Conservation (phyloP, 495 filamentous ascomycete genomes). For the Astrothelium subdiscretum region DNA sequence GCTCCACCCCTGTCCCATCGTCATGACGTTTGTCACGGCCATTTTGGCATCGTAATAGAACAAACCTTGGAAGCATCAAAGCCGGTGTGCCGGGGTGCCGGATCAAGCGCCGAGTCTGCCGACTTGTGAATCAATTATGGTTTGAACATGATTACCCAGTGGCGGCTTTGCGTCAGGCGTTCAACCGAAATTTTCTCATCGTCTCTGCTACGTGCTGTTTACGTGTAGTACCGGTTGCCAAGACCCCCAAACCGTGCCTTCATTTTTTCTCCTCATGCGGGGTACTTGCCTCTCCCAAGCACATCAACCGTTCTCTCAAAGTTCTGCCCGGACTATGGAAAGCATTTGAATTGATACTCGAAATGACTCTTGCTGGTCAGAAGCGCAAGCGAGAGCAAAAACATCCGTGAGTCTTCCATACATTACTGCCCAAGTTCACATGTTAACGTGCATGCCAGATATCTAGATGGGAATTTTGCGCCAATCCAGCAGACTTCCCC, state of each 20-base stretch:
- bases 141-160: too few relatives aligned
- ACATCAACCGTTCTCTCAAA: background rate
- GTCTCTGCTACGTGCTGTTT: too few relatives aligned
- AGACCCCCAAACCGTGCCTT: too few relatives aligned
- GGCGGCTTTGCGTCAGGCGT: too few relatives aligned
- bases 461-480: conserved; percentile 52
- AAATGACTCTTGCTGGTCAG: conserved; percentile 11
- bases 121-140: too few relatives aligned
- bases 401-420: conserved; percentile 12
- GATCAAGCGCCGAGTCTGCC: background rate
- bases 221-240: too few relatives aligned
- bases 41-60: background rate
- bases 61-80: background rate
- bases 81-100: background rate
- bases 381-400: conserved; percentile 18
- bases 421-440: background rate
- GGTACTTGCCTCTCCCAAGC: background rate
- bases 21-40: background rate
- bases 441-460: conserved; percentile 19
- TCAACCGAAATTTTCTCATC: too few relatives aligned
- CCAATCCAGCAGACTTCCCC: conserved; percentile 40
- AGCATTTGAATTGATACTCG: background rate
- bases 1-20: background rate
- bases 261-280: background rate
- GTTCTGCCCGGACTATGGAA: background rate